Evolutionary conservation across 2,329 filamentous ascomycete genomes (phyloP), one percentile per base, ranked within the genome.

Genomic region (Rosellinia necatrix): DNA sequence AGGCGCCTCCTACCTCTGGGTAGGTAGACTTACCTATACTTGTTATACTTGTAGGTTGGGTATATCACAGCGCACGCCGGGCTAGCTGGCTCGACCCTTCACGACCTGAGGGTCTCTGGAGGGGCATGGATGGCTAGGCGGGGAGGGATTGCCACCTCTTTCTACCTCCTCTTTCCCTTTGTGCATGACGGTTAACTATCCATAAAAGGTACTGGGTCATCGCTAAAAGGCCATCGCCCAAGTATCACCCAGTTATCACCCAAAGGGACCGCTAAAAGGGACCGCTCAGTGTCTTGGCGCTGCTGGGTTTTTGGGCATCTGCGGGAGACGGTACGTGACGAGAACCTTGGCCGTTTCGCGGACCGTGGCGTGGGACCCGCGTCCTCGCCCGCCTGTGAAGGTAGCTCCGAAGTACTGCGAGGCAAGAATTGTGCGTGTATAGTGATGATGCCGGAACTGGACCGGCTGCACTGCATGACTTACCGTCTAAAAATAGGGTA

Each of bases 261-360:
- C n/a, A n/a, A n/a, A n/a, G n/a, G n/a, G n/a, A n/a, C 63, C 51
- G 58, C 64, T 60, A 65, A 66, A 67, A 65, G 65, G 67, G 66
- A 63, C 67, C 59, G 62, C 62, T 70, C 61, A 58, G 67, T 66
- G 58, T 59, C 66, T 69, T 68, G 68, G 66, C 68, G 55, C 41
- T 56, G 55, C n/a, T n/a, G n/a, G n/a, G 37, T 32, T 32, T 48
- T 54, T 49, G 47, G 43, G 32, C 47, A 48, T 44, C 41, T 27
- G 57, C 44, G 56, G 40, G 13, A 27, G 13, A 60, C 55, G 63
- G 66, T 68, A 69, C 66, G 53, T 35, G 40, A 40, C 24, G 49
- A 61, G 56, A 53, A 68, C 66, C 42, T 55, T 47, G n/a, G 49
- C 42, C 44, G 44, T 40, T 52, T 49, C 50, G 46, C 41, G 41